Evolutionary conservation across 805 yeast genomes (phyloP).

Genomic region (Candida boleticola): DNA sequence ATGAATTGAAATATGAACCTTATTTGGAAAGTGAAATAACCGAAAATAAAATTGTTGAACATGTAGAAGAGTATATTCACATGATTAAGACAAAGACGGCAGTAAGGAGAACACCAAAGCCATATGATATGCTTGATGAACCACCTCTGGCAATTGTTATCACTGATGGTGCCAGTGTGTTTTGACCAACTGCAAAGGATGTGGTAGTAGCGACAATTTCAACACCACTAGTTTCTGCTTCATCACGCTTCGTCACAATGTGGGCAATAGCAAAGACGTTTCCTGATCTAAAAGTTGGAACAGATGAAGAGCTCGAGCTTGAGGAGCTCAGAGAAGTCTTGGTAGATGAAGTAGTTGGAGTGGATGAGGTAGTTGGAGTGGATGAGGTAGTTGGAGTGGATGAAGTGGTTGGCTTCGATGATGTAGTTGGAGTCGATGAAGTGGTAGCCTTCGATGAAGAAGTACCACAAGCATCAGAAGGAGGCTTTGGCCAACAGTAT

Average conservation of each 20-base stretch:
- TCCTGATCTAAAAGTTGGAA: neutral
- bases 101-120: neutral
- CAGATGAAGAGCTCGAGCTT: neutral
- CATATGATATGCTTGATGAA: neutral
- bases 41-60: slow-evolving; percentile 2
- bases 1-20: too few relatives aligned
- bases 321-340: neutral
- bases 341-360: neutral
- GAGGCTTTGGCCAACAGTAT: slow-evolving; percentile 5
- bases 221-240: neutral
- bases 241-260: neutral
- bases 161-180: slow-evolving; percentile 1
- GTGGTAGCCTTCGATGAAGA: neutral
- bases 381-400: neutral
- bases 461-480: neutral
- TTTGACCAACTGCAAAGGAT: neutral
- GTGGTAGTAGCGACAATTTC: neutral
- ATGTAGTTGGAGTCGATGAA: slow-evolving; percentile 1
- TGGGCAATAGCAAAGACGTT: neutral
- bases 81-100: slow-evolving; percentile 1
- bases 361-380: neutral
- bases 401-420: neutral
- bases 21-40: too few relatives aligned
- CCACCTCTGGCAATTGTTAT: neutral
- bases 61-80: slow-evolving; percentile 2